These are phyloP conservation scores for Lagerstroemia speciosa DNA, from an alignment of 345 rosid species.

Conservation along the genomic window DNA sequence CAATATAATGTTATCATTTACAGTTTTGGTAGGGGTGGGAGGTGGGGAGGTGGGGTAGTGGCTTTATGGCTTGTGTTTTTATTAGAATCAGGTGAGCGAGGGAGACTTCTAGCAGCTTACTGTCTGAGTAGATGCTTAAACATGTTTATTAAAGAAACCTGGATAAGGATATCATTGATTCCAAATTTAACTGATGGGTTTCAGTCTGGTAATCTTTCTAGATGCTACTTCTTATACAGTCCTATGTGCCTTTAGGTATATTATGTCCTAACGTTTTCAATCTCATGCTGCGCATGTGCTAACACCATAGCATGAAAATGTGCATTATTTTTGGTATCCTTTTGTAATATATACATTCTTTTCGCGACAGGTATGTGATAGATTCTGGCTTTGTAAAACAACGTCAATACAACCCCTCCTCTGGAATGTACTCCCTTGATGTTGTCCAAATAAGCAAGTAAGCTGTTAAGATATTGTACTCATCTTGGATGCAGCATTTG, in stretches of 20 bases:
- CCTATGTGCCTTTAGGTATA: background rate
- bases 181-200: background rate
- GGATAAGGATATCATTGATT: background rate
- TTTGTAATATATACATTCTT: conserved; percentile 3
- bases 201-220: background rate
- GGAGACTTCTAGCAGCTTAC: background rate
- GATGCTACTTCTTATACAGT: background rate
- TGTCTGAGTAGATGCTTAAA: background rate
- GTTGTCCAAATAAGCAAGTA: conserved; percentile 94
- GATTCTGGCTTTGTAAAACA: conserved; percentile 97
- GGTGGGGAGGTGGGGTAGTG: too few species aligned
- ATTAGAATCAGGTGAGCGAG: background rate
- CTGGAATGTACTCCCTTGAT: conserved; percentile 97
- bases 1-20: background rate
- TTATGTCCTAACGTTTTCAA: background rate
- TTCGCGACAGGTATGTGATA: conserved; percentile 66
- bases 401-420: conserved; percentile 83
- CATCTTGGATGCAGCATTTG: background rate
- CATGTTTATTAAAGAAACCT: background rate
- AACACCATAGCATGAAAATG: background rate
- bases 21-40: background rate
- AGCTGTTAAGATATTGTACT: conserved; percentile 16
- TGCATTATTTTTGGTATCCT: background rate
- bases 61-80: background rate
- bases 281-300: background rate